Evolutionary conservation across 2,329 filamentous ascomycete genomes (phyloP).

Genomic region (Pyrenophora tritici-repentis): DNA sequence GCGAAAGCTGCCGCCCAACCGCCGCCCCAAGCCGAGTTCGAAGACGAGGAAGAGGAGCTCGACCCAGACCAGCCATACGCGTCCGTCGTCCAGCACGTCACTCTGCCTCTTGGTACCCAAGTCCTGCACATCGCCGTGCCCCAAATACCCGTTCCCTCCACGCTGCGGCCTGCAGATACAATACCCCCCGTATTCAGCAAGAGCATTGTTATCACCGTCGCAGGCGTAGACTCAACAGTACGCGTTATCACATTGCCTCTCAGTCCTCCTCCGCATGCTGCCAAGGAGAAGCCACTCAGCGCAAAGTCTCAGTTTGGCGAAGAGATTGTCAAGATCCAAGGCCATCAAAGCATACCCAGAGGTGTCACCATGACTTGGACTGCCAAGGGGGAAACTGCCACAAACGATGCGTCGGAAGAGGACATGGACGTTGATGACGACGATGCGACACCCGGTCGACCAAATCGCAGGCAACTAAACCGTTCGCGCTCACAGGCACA

Average conservation of each 20-base stretch:
- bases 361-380: conserved; percentile 61
- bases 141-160: conserved; percentile 38
- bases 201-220: conserved; percentile 59
- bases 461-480: conserved; percentile 27
- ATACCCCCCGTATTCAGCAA: conserved; percentile 55
- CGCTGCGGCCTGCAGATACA: conserved; percentile 40
- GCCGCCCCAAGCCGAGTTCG: conserved; percentile 51
- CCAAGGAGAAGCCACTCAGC: conserved; percentile 31
- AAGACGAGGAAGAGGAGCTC: conserved; percentile 62
- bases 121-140: conserved; percentile 61
- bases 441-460: conserved; percentile 23
- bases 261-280: conserved; percentile 54
- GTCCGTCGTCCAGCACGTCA: conserved; percentile 59
- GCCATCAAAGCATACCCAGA: conserved; percentile 57
- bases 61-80: conserved; percentile 61
- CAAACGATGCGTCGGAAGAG: conserved; percentile 26
- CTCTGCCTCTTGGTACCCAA: conserved; percentile 59
- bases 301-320: conserved; percentile 47
- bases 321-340: conserved; percentile 55
- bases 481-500: conserved; percentile 27
- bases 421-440: conserved; percentile 47
- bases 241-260: conserved; percentile 61
- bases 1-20: conserved; percentile 21
- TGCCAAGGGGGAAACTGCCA: conserved; percentile 25
- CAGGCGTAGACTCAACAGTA: conserved; percentile 62